phyloP scores from a whole-genome alignment of 352 stramenopile genomes.

The Aphanomyces astaci region DNA sequence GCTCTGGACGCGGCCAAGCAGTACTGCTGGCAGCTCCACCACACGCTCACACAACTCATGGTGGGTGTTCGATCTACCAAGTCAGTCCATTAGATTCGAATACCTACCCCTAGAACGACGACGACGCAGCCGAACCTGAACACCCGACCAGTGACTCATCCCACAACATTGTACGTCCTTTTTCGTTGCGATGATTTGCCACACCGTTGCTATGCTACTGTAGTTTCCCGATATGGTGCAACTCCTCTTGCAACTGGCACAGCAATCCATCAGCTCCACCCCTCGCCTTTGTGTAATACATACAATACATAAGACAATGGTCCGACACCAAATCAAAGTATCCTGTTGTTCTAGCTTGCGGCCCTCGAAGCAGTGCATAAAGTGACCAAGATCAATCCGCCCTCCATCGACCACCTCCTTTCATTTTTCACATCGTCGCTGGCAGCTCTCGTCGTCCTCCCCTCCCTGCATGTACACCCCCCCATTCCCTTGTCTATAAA shows the following conservation, averaged over 20 bases:
- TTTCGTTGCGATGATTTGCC: neutral
- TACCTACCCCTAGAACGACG: too few species aligned
- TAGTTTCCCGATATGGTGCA: neutral
- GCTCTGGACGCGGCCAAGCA: neutral
- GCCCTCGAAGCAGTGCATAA: constrained; percentile 7
- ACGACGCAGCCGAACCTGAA: too few species aligned
- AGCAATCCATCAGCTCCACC: neutral
- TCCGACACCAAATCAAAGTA: too few species aligned
- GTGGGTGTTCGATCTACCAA: neutral
- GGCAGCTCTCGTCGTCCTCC: neutral
- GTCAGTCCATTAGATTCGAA: too few species aligned
- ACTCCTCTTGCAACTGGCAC: neutral
- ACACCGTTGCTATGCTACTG: neutral
- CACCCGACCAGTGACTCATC: too few species aligned
- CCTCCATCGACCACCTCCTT: neutral
- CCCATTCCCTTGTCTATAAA: neutral
- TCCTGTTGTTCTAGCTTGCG: neutral
- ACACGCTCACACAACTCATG: neutral
- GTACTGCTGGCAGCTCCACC: neutral
- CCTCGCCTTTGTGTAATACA: too few species aligned
- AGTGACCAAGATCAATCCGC: neutral
- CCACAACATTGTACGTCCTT: neutral
- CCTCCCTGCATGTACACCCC: neutral
- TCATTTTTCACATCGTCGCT: neutral
- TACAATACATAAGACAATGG: too few species aligned